phyloP scores from a whole-genome alignment of 179 eudicot genomes.

The Nepenthes alata region DNA sequence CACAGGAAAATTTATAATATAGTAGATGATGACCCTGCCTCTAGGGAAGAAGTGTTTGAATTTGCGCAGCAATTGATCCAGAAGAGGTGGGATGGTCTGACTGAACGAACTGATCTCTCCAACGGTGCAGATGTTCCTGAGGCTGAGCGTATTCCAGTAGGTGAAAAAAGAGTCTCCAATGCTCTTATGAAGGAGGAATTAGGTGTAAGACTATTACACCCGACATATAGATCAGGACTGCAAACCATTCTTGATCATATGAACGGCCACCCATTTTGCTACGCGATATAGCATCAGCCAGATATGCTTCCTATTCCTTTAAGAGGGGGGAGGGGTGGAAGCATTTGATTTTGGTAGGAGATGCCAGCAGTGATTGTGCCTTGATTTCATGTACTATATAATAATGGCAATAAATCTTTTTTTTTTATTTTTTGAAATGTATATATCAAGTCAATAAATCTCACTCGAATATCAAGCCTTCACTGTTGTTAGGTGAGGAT shows the following conservation, averaged over 20 bases:
- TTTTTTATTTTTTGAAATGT: no score
- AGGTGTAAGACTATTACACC: conserved; percentile 44
- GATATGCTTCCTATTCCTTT: no score
- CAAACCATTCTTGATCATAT: conserved; percentile 42
- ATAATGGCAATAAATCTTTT: no score
- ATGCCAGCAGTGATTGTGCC: no score
- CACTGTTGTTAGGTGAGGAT: no score
- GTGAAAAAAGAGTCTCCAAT: conserved; percentile 69
- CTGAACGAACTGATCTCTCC: conserved; percentile 7
- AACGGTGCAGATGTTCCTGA: conserved; percentile 3
- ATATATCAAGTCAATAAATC: no score
- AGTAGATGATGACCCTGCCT: conserved; percentile 85
- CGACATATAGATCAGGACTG: conserved; percentile 65
- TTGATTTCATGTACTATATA: no score
- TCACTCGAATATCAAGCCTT: no score
- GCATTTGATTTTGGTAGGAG: no score
- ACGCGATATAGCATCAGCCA: neutral
- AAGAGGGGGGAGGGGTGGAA: no score
- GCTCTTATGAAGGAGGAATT: conserved; percentile 54
- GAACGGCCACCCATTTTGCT: conserved; percentile 12
- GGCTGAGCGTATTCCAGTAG: conserved; percentile 13
- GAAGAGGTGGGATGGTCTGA: conserved; percentile 43
- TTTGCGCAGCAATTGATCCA: conserved; percentile 45
- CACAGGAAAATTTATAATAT: conserved; percentile 52
- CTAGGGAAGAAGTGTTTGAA: conserved; percentile 54